Conservation (phyloP, 805 yeast species). For the Jamesozyma gamospora region DNA sequence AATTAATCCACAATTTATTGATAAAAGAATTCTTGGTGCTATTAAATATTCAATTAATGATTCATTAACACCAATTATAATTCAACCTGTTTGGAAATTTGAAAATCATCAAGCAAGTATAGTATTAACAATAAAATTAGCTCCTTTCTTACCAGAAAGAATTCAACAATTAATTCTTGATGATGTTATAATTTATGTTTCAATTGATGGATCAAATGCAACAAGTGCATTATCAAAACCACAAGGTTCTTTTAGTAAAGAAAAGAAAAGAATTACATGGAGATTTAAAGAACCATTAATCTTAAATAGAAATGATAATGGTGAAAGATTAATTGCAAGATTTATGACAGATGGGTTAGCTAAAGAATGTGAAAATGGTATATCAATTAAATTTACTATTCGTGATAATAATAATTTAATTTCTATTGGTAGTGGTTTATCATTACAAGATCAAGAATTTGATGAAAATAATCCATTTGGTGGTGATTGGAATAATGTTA, state of each 20-base stretch:
- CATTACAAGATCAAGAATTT: conserved; percentile 30
- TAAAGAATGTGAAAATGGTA: conserved; percentile 64
- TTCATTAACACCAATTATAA: conserved; percentile 51
- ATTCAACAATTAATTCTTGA: conserved; percentile 28
- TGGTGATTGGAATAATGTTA: conserved; percentile 29
- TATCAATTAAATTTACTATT: conserved; percentile 55
- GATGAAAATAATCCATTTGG: conserved; percentile 34
- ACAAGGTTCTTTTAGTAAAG: conserved; percentile 81
- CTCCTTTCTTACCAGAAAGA: conserved; percentile 28
- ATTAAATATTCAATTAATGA: conserved; percentile 57
- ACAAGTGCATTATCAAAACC: conserved; percentile 82
- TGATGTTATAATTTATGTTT: conserved; percentile 36
- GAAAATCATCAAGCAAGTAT: conserved; percentile 80
- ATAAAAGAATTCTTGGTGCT: conserved; percentile 66
- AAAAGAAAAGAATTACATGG: conserved; percentile 82
- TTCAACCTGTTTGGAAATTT: conserved; percentile 83
- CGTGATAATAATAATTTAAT: conserved; percentile 26
- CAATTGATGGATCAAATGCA: conserved; percentile 55
- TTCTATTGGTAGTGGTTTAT: conserved; percentile 37
- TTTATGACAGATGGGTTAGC: conserved; percentile 68
- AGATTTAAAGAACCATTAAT: conserved; percentile 40
- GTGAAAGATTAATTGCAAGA: conserved; percentile 70
- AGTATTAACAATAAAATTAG: conserved; percentile 50
- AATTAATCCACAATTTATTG: conserved; percentile 40
- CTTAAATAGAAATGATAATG: conserved; percentile 34